Evolutionary conservation across 176 grass and related monocot genomes (phyloP), one percentile per base, ranked within the genome.

Genomic region (Avena atlantica): DNA sequence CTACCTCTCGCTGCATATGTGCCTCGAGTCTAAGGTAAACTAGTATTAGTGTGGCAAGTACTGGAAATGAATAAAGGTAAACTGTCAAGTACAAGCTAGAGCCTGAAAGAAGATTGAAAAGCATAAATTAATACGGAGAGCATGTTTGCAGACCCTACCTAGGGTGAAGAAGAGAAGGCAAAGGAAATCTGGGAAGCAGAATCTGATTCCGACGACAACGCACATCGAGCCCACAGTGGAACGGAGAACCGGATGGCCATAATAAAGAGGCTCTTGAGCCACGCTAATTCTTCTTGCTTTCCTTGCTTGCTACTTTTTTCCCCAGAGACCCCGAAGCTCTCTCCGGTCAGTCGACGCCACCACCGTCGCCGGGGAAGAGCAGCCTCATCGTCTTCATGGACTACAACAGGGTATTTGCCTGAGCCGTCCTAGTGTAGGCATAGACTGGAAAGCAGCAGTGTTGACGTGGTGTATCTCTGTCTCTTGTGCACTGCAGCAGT

Each of bases 201-300:
- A 92, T 92, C 90, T 23, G 93, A 95, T 95, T 90, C 85, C 60
- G 13, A 67, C 50, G 17, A 67, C 50, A 52, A 80, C 50, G 10
- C 49, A 10, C 76, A 76, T 49, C n/a, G 76, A 88, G 63, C 70
- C 79, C 85, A 75, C 85, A 80, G 78, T 68, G 73, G 59, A 83
- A 66, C 75, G 81, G 60, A 78, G 82, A 20, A 80, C 31, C 36
- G 13, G 65, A 37, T 67, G 69, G 59, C 69, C 81, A 84, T 61
- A 91, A 81, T 61, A 91, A 81, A 81, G 85, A 91, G 62, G 57
- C 59, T 79, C 60, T 55, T 63, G 80, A 63, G 65, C 80, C 65
- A 78, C 29, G 55, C 83, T 72, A 90, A 87, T 37, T 27, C 67
- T 85, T 91, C 79, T 81, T 67, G 66, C 16, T 69, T 70, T 90